These are phyloP conservation scores for Xanthoconium separans DNA, from an alignment of 1,284 basidiomycete species.

Conservation along the genomic window DNA sequence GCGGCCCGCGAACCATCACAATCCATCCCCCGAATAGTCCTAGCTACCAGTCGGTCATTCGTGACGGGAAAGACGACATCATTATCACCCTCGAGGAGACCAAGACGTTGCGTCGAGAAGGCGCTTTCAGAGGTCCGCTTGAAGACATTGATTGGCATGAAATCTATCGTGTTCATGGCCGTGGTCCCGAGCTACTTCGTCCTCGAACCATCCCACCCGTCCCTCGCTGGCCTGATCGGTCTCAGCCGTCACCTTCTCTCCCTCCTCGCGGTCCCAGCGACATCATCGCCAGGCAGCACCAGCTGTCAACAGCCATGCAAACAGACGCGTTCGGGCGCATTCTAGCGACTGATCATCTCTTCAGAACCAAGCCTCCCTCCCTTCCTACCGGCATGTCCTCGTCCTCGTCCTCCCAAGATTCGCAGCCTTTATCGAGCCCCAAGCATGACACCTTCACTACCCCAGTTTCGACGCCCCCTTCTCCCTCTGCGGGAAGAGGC, in stretches of 20 bases:
- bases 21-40: slow-evolving; percentile 27
- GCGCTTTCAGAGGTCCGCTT: slow-evolving; percentile 19
- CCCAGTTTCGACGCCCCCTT: slow-evolving; percentile 6
- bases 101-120: slow-evolving; percentile 21
- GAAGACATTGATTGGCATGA: slow-evolving; percentile 15
- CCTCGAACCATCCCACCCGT: background rate
- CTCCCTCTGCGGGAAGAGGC: slow-evolving; percentile 8
- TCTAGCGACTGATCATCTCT: background rate
- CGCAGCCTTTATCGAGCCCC: background rate
- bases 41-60: slow-evolving; percentile 12
- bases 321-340: slow-evolving; percentile 18
- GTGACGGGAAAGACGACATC: slow-evolving; percentile 19
- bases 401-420: background rate
- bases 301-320: background rate
- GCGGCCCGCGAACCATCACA: slow-evolving; percentile 26
- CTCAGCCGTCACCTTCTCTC: background rate
- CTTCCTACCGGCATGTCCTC: background rate
- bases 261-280: slow-evolving; percentile 2
- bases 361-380: background rate
- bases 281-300: slow-evolving; percentile 11
- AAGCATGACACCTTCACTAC: background rate
- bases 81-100: slow-evolving; percentile 14
- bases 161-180: slow-evolving; percentile 14
- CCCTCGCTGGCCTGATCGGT: slow-evolving; percentile 11
- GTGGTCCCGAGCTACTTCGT: slow-evolving; percentile 1